Evolutionary conservation across 768 basidiomycete species (phyloP), one percentile per base, ranked within the genome.

Genomic region (Rhodotorula graminis): DNA sequence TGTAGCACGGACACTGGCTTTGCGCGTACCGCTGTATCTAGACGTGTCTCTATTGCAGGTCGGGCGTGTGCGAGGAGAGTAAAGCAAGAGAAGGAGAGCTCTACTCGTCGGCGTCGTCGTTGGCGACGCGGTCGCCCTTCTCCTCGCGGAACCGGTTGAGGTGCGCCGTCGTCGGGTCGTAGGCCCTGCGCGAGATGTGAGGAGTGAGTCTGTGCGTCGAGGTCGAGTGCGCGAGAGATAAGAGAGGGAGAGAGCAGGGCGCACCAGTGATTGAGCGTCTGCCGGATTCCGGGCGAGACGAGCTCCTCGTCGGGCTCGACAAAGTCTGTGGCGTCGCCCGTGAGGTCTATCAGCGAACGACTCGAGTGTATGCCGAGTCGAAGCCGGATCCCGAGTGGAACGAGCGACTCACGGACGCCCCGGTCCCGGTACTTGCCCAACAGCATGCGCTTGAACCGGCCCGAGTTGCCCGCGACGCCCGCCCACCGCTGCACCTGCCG

Each of bases 71-170:
- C n/a, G 53, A 42, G 19, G 44, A 42, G 31, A 55, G 53, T 18
- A 47, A 46, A 14, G 44, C 14, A 46, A 14, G 44, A 18, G 14
- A 46, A 9, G 37, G 37, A 46, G 44, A 46, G 50, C 29, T 61
- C 27, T 3, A 37, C 44, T 55, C 37, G 55, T 71, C 65, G 11
- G 65, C 70, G 15, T 73, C 68, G 23, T 69, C 72, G 44, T 69
- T 69, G 6, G 68, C 65, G 5, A 73, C 68, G 31, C 46, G 21
- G 27, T 69, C 72, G 16, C 72, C 72, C 65, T 73, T 69, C 61
- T 73, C 72, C 56, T 63, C 65, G 40, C 68, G 25, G 61, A 69
- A 73, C 25, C 68, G 44, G 42, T 69, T 69, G 25, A 73, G 56
- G 16, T 61, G 33, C 5, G 67, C 68, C 11, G 68, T 70, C 14